phyloP scores from a whole-genome alignment of 1,139 yeast genomes.

The Groenewaldozyma sp. region DNA sequence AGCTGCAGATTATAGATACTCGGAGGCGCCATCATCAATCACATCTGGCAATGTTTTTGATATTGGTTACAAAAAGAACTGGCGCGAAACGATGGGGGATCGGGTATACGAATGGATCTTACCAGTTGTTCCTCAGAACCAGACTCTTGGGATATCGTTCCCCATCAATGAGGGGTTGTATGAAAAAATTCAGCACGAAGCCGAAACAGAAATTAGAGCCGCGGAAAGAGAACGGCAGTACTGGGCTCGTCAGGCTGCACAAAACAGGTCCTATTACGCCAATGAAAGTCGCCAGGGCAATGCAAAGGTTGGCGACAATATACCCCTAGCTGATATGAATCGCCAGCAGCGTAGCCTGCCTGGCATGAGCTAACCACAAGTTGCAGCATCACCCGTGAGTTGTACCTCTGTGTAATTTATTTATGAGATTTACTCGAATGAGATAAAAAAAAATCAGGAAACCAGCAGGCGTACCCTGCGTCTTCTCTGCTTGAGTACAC shows the following conservation, averaged over 20 bases:
- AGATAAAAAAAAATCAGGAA: no score
- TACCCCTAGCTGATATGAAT: neutral
- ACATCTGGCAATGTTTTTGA: conserved; percentile 62
- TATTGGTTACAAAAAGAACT: conserved; percentile 53
- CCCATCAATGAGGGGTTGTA: conserved; percentile 25
- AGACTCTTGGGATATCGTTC: conserved; percentile 25
- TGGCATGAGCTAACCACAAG: no score
- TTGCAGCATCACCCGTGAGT: no score
- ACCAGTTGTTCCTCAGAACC: conserved; percentile 39
- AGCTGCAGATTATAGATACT: conserved; percentile 34
- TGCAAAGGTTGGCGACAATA: neutral
- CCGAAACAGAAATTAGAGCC: conserved; percentile 18
- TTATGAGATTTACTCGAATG: no score
- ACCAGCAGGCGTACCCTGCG: no score
- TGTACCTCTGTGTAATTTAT: no score
- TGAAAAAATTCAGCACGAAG: conserved; percentile 25
- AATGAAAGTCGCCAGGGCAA: neutral
- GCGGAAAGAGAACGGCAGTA: conserved; percentile 10
- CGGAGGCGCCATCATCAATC: conserved; percentile 33
- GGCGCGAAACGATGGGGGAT: conserved; percentile 66
- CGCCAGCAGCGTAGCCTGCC: neutral
- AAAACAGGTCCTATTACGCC: neutral
- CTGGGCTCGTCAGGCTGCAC: conserved; percentile 11
- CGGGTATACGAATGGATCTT: conserved; percentile 58
- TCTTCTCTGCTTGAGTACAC: no score